A percentile compares a stretch with the other conserved stretches of the same genome.
These are phyloP conservation scores for Camelina hispida DNA, from an alignment of 345 rosid genomes.

Conservation along the genomic window DNA sequence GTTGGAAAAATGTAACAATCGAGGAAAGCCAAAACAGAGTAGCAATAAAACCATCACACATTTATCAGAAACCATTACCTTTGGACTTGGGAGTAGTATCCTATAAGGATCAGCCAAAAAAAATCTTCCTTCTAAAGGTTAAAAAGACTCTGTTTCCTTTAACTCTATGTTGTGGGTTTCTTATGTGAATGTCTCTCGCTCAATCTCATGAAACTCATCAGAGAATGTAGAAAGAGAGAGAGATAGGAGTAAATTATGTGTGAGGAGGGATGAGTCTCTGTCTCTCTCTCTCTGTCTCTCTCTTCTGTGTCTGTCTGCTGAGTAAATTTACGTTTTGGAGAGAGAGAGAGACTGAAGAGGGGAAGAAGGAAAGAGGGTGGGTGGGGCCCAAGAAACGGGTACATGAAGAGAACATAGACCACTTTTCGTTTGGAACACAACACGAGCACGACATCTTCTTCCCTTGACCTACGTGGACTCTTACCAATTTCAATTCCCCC, in stretches of 20 bases:
- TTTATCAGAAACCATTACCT: slow-evolving; percentile 30
- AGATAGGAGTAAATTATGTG: background rate
- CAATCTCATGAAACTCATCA: slow-evolving; percentile 24
- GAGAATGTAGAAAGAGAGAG: background rate
- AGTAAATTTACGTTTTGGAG: slow-evolving; percentile 13
- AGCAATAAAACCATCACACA: background rate
- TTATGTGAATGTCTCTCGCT: slow-evolving; percentile 18
- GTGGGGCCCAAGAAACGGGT: slow-evolving; percentile 41
- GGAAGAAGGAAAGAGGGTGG: background rate
- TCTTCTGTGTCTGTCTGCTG: background rate
- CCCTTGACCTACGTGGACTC: slow-evolving; percentile 46
- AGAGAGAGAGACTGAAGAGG: slow-evolving; percentile 24
- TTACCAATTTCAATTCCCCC: slow-evolving; percentile 20
- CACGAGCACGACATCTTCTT: slow-evolving; percentile 43
- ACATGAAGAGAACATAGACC: slow-evolving; percentile 50
- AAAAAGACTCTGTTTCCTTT: too few species aligned
- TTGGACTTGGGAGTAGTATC: too few species aligned
- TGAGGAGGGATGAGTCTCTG: background rate
- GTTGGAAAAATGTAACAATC: background rate
- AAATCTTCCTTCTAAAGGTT: background rate
- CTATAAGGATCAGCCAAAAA: slow-evolving; percentile 5
- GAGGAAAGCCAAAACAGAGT: background rate
- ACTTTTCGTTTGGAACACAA: slow-evolving; percentile 44
- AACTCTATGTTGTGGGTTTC: slow-evolving; percentile 4
- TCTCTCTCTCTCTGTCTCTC: background rate